Evolutionary conservation across 2,329 filamentous ascomycete genomes (phyloP).

Genomic region (Colletotrichum sp.): DNA sequence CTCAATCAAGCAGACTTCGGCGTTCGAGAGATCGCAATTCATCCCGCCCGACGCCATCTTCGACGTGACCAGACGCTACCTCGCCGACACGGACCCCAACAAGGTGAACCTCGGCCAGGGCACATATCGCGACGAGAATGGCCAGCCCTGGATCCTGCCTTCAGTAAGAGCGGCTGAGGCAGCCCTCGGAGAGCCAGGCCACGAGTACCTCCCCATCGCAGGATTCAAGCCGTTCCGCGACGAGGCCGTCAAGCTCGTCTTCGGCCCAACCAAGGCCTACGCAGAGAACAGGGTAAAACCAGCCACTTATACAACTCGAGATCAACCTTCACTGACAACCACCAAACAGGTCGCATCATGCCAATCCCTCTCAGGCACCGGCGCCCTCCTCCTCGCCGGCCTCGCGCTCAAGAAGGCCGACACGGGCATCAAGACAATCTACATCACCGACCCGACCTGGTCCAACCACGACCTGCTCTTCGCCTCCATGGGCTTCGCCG

Average conservation of each 20-base stretch:
- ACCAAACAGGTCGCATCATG: constrained; percentile 33
- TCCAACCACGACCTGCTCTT: constrained; percentile 44
- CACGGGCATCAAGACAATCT: constrained; percentile 31
- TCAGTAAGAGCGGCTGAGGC: constrained; percentile 33
- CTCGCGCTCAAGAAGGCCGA: constrained; percentile 32
- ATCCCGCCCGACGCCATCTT: constrained; percentile 37
- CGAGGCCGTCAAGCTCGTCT: constrained; percentile 33
- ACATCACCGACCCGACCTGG: constrained; percentile 46
- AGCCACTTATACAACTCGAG: constrained; percentile 35
- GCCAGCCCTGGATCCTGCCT: constrained; percentile 42
- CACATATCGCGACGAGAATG: constrained; percentile 41
- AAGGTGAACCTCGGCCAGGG: constrained; percentile 45
- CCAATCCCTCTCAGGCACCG: constrained; percentile 45
- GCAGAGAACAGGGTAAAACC: constrained; percentile 30
- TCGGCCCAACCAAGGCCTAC: constrained; percentile 28
- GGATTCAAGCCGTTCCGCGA: constrained; percentile 36
- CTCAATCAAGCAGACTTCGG: constrained; percentile 3
- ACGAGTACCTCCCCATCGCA: constrained; percentile 43
- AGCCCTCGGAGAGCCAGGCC: constrained; percentile 24
- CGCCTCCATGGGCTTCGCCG: constrained; percentile 33
- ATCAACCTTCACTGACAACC: not conserved
- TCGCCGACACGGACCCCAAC: constrained; percentile 30
- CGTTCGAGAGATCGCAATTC: constrained; percentile 27
- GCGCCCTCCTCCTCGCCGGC: constrained; percentile 40
- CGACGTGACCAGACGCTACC: constrained; percentile 35